Conservation (phyloP, 2,329 filamentous ascomycete species). For the Calycina marina region DNA sequence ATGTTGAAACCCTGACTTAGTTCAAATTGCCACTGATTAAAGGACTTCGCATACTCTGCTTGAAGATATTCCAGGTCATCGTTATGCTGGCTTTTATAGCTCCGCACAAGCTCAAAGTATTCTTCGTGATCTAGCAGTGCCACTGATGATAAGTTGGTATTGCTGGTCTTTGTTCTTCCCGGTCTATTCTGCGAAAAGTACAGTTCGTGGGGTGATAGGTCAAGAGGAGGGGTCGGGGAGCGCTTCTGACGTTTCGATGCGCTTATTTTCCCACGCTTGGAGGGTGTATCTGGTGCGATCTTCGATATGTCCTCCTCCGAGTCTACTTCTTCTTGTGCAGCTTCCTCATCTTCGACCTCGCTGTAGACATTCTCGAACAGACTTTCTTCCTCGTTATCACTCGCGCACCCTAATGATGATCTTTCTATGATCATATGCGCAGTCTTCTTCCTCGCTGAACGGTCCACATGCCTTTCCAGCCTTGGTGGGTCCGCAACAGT, state of each 20-base stretch:
- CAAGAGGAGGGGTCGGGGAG: conserved; percentile 52
- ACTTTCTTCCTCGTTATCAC: conserved; percentile 57
- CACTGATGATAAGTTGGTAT: conserved; percentile 65
- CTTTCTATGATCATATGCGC: conserved; percentile 62
- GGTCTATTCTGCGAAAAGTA: conserved; percentile 90
- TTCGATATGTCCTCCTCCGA: conserved; percentile 5
- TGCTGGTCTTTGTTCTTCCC: conserved; percentile 69
- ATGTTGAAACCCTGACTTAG: conserved; percentile 74
- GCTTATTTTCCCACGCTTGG: conserved; percentile 33
- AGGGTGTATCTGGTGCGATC: conserved; percentile 30
- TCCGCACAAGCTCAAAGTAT: conserved; percentile 58
- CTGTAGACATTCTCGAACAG: conserved; percentile 53
- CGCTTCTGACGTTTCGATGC: conserved; percentile 34
- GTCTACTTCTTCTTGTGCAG: conserved; percentile 21
- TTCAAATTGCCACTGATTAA: conserved; percentile 88
- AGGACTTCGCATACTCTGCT: conserved; percentile 63
- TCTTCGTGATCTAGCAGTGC: conserved; percentile 78
- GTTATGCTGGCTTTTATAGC: conserved; percentile 51
- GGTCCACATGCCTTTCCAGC: conserved; percentile 41
- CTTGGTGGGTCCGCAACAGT: conserved; percentile 15
- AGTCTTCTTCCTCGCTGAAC: conserved; percentile 78
- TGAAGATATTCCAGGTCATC: conserved; percentile 57
- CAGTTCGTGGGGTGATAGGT: conserved; percentile 75
- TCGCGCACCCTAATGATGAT: conserved; percentile 45
- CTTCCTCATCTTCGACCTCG: conserved; percentile 28